phyloP scores from a whole-genome alignment of 805 yeast genomes.

The Jamesozyma piceae region DNA sequence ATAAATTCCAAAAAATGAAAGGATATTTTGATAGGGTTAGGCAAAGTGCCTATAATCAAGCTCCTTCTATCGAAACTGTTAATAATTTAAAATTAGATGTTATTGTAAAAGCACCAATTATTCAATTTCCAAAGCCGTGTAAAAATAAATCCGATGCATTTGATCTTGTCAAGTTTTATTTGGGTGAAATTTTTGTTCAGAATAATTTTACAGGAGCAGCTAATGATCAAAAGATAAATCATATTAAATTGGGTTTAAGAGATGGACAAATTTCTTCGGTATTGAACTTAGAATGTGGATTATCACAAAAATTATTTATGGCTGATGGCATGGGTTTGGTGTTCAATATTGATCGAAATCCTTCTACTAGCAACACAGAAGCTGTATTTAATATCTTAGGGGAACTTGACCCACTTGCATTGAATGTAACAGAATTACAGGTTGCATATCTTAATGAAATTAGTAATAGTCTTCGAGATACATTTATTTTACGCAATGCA shows the following conservation, averaged over 20 bases:
- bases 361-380: constrained; percentile 27
- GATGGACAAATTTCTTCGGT: constrained; percentile 60
- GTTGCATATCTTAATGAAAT: constrained; percentile 48
- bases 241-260: constrained; percentile 59
- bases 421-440: constrained; percentile 68
- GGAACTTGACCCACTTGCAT: constrained; percentile 39
- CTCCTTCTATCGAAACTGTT: constrained; percentile 45
- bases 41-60: constrained; percentile 79
- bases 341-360: constrained; percentile 50
- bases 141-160: constrained; percentile 35
- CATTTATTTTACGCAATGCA: constrained; percentile 1
- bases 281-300: constrained; percentile 39
- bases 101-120: constrained; percentile 67
- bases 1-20: constrained; percentile 77
- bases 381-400: constrained; percentile 50
- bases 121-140: constrained; percentile 61
- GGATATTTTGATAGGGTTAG: constrained; percentile 82
- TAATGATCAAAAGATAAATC: constrained; percentile 35
- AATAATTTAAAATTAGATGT: constrained; percentile 62
- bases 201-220: constrained; percentile 43
- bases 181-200: constrained; percentile 72
- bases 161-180: constrained; percentile 58
- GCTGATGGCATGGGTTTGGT: constrained; percentile 55
- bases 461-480: constrained; percentile 44
- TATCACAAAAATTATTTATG: constrained; percentile 50